Base-by-base conservation (phyloP, 768 basidiomycete species). In the Strobilomyces confusus region DNA sequence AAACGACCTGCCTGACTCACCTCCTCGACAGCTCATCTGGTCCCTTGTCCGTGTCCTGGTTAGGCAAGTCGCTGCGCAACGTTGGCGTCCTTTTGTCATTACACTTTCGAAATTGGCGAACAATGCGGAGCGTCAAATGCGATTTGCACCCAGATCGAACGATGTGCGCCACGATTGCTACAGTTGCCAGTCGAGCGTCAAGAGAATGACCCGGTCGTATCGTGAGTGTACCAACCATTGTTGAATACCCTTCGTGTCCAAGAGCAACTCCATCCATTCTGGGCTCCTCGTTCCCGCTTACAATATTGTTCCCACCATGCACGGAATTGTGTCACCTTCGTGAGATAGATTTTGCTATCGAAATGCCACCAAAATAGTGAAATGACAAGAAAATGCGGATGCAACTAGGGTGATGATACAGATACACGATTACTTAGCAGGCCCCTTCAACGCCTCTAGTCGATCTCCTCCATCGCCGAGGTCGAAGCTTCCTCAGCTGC, bases 381-480 rank as follows among this genome's bases (percentile, higher is more conserved):
- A 61, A 61, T 59, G 51, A 61, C 55, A 52, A 25, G 50, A 66
- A 47, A 48, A 59, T 61, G 62, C 68, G 49, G 52, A 66, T 68
- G 60, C 54, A 48, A 60, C 37, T 59, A 60, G 42, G 22, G 57
- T 60, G 38, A 57, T 59, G 51, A 59, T 67, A 69, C 71, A 66
- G 52, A 61, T 61, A 66, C 56, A 45, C 12, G 52, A 30, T 44
- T 47, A 42, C 54, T 29, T 29, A 29, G 29, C 29, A 8, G 23
- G 48, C 56, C n/a, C 47, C 8, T 15, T 48, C 37, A 37, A 47
- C 45, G 3, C 43, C 15, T 74, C 69, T 85, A 92, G 67, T 92
- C 89, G 58, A 98, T 95, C 79, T 98, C 95, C 81, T 98, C 95
- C 94, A 98, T 97, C 48, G 87, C 87, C 14, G 90, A 91, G 23